Evolutionary conservation across 306 rosid species (phyloP), one percentile per base, ranked within the genome.

Genomic region (Cucumis hystrix): DNA sequence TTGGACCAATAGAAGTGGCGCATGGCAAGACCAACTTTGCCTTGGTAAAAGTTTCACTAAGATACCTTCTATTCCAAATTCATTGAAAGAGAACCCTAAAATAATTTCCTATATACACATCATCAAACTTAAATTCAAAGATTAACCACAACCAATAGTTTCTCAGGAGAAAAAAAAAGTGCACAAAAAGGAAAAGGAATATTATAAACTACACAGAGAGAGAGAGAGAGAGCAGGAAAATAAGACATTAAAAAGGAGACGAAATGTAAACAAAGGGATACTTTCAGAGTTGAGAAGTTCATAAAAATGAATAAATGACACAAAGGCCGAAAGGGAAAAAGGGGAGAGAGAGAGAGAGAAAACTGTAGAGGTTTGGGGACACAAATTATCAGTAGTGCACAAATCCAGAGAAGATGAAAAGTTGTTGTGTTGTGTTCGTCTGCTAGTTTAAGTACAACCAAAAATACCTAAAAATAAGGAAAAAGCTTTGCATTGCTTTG

Each of bases 361-460:
- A 33, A 4, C n/a, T 73, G 77, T 17, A 45, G 47, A 72, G 43
- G 62, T 73, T 52, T 52, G 17, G 61, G 47, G 56, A 71, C 76
- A 71, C 39, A 71, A 25, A 71, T 6, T 25, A 71, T 45, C 76
- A 71, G 60, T 25, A 71, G 60, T 25, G 60, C 76, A 71, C 60
- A 71, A 71, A 71, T 47, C 60, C 76, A 71, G 76, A 71, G 76
- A 49, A 28, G 76, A 71, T 25, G 59, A 25, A 71, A 71, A 71
- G 76, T 71, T 49, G 76, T 70, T 70, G 58, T 17, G 59, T 71
- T 71, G 76, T 17, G 59, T 71, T 71, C 60, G 76, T 8, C 60
- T 49, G 76, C 76, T 47, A 71, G 60, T 25, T 43, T 49, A 49
- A 71, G 76, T 71, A 59, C 77, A 73, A 49, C 62, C 61, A 51